phyloP scores from a whole-genome alignment of 805 yeast genomes.

The Saccharomycopsis sp. region DNA sequence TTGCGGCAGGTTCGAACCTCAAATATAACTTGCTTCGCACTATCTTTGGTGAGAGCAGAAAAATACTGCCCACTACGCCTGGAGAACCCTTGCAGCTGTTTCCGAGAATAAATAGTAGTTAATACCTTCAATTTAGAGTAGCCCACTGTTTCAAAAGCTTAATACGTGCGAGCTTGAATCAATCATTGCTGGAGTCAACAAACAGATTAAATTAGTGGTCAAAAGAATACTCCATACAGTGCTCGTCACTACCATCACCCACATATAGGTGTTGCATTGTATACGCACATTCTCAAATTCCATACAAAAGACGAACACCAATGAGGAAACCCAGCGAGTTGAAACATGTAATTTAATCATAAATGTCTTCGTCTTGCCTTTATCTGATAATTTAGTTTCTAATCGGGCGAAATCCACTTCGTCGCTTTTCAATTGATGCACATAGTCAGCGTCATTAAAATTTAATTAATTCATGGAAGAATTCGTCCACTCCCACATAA shows the following conservation, averaged over 20 bases:
- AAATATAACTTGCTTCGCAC: no score
- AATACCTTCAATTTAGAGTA: background rate
- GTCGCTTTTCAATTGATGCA: background rate
- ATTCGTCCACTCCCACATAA: background rate
- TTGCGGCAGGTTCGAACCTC: no score
- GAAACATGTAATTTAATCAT: background rate
- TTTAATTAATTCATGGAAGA: background rate
- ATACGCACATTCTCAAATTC: background rate
- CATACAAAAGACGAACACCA: background rate
- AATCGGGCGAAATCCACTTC: background rate
- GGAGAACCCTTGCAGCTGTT: background rate
- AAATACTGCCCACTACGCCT: no score
- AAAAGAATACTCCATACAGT: no score
- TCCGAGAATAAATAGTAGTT: background rate
- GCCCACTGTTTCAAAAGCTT: background rate
- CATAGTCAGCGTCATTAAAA: background rate
- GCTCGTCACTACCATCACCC: no score
- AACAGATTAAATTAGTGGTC: no score
- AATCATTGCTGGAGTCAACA: no score
- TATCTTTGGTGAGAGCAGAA: no score
- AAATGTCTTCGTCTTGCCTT: background rate
- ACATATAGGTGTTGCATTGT: no score
- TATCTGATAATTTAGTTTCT: background rate
- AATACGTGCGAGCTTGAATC: background rate
- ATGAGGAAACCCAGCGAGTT: background rate